Evolutionary conservation across 2,329 filamentous ascomycete genomes (phyloP), one percentile per base, ranked within the genome.

Genomic region (Stenocarpella maydis): DNA sequence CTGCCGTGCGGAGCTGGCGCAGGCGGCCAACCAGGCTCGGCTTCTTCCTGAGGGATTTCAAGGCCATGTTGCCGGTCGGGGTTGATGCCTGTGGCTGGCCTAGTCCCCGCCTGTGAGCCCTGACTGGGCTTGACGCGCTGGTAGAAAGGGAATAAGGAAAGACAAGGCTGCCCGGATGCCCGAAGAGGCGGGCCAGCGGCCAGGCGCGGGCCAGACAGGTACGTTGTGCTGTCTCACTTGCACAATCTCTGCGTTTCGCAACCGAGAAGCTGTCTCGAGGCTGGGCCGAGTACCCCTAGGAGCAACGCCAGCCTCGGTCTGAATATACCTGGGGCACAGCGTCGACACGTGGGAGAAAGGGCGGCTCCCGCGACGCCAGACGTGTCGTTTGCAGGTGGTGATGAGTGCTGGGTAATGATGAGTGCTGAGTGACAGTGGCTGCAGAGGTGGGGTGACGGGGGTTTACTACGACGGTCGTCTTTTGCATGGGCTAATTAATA

Each of bases 1-100:
- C 6, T 26, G 58, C 52, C 10, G 67, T 24, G 37, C 55, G 64
- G 19, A 67, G 39, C n/a, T 66, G 69, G 7, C 69, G 66, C 7
- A 71, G 61, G 47, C 69, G 69, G 41, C 69, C 69, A 55, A 69
- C 68, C 66, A 71, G 68, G 26, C 60, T 58, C 21, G 60, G 68
- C 69, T 55, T 71, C 43, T 47, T 53, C 6, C 43, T 64, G 14
- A 31, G 28, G 3, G 47, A 19, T 17, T 65, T 55, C 24, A 54
- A 28, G 19, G 19, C 60, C 39, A 53, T 41, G 21, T 43, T 49
- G 45, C 21, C 31, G 37, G 19, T 24, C n/a, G 66, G 19, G 5
- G 26, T 21, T 31, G 54, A 37, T 7, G 12, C 34, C 14, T 14
- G 28, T 63, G 47, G 39, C 39, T 54, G n/a, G 41, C 6, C 17